phyloP scores from a whole-genome alignment of 345 rosid genomes.

The Eucalyptus cloeziana region DNA sequence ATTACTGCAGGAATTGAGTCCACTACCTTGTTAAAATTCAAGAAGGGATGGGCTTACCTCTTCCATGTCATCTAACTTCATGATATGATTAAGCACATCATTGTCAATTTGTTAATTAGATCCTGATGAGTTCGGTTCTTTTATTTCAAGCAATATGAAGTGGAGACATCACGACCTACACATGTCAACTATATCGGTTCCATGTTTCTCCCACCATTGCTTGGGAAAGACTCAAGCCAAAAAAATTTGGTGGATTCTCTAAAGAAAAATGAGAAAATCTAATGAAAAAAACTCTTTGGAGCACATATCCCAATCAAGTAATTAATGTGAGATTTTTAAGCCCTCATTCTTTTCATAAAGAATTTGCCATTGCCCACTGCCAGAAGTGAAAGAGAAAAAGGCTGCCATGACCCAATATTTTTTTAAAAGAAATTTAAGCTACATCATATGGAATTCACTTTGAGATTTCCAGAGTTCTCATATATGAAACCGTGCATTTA shows the following conservation, averaged over 20 bases:
- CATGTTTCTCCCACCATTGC: background rate
- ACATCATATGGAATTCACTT: background rate
- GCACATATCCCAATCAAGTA: background rate
- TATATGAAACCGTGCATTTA: background rate
- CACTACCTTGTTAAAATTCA: background rate
- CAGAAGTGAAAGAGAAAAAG: background rate
- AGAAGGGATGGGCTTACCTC: background rate
- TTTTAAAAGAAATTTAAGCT: background rate
- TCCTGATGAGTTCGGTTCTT: background rate
- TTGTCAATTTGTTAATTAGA: background rate
- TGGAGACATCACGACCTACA: background rate
- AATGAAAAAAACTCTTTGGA: background rate
- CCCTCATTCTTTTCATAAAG: background rate
- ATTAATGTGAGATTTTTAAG: background rate
- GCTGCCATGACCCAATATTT: background rate
- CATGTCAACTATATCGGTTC: background rate
- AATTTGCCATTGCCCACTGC: background rate
- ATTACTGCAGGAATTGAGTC: background rate
- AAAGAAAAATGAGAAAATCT: background rate
- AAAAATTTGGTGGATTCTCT: background rate
- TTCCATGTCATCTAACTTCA: background rate
- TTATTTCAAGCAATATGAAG: background rate
- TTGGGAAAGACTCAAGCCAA: background rate
- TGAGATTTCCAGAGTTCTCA: background rate
- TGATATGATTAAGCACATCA: background rate